These are phyloP conservation scores for Ascochyta fabae DNA, from an alignment of 2,329 filamentous ascomycete species.

Conservation along the genomic window DNA sequence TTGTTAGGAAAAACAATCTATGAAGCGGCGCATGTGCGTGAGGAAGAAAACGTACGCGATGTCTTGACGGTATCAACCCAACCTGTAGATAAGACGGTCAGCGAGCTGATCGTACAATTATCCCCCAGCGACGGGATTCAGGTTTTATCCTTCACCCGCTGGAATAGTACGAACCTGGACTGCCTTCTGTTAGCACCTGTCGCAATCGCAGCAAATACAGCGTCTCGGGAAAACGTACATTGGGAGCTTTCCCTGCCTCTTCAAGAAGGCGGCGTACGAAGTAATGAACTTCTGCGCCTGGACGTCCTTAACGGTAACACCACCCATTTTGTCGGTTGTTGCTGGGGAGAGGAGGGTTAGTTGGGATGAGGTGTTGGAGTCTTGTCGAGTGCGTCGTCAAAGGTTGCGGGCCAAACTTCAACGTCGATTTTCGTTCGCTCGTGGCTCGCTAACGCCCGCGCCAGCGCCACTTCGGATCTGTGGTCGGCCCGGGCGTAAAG, in stretches of 20 bases:
- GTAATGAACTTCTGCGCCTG: constrained; percentile 90
- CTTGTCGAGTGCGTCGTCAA: constrained; percentile 32
- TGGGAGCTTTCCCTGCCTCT: constrained; percentile 91
- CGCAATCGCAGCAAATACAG: neutral
- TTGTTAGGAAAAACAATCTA: constrained; percentile 22
- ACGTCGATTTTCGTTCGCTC: constrained; percentile 19
- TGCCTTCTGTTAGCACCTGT: constrained; percentile 27
- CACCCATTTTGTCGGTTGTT: constrained; percentile 75
- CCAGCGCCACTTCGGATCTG: constrained; percentile 4
- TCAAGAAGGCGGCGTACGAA: constrained; percentile 86
- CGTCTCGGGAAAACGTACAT: constrained; percentile 56
- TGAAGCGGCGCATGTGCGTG: neutral
- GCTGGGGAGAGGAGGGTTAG: constrained; percentile 26
- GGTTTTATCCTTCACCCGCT: constrained; percentile 51
- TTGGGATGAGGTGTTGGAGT: constrained; percentile 24
- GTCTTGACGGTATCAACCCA: constrained; percentile 99
- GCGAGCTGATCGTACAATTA: constrained; percentile 48
- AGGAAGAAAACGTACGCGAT: constrained; percentile 56
- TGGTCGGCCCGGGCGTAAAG: constrained; percentile 27
- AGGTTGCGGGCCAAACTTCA: neutral
- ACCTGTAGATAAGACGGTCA: constrained; percentile 67
- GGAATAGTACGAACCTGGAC: constrained; percentile 70
- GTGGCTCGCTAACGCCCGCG: constrained; percentile 31
- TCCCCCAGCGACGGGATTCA: constrained; percentile 64
- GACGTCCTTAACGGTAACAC: constrained; percentile 83